Evolutionary conservation across 1,284 basidiomycete species (phyloP).

Genomic region (Fomitopsis betulina): DNA sequence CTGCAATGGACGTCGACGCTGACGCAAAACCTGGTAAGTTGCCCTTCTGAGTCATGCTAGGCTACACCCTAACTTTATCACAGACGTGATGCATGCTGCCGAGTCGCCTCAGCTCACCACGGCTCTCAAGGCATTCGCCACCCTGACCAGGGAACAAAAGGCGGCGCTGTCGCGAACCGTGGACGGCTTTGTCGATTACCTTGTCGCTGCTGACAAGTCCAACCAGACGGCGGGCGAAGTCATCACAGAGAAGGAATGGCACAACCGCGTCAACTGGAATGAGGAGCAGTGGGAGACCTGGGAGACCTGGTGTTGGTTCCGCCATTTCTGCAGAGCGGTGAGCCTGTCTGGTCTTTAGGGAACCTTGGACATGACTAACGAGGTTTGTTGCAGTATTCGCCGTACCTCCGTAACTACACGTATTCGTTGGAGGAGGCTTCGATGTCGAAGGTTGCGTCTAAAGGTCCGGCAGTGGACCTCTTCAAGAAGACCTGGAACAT

Average conservation of each 20-base stretch:
- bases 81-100: constrained; percentile 44
- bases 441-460: constrained; percentile 53
- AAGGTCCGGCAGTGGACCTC: constrained; percentile 51
- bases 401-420: constrained; percentile 67
- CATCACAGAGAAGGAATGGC: constrained; percentile 60
- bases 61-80: constrained; percentile 7
- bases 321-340: constrained; percentile 79
- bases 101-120: constrained; percentile 64
- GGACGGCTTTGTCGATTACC: constrained; percentile 64
- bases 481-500: constrained; percentile 68
- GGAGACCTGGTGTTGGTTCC: constrained; percentile 86
- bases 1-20: constrained; percentile 65
- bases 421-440: constrained; percentile 63
- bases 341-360: constrained; percentile 18
- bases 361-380: background rate
- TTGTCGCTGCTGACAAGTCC: constrained; percentile 41
- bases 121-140: constrained; percentile 69
- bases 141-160: constrained; percentile 71
- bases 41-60: background rate
- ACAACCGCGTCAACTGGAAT: constrained; percentile 63
- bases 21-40: constrained; percentile 51
- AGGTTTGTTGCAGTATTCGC: constrained; percentile 52
- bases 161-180: constrained; percentile 61
- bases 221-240: constrained; percentile 45
- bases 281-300: constrained; percentile 72